A percentile compares a stretch with the other conserved stretches of the same genome.
Conservation (phyloP, 805 yeast genomes). For the Jamesozyma jinghongensis region DNA sequence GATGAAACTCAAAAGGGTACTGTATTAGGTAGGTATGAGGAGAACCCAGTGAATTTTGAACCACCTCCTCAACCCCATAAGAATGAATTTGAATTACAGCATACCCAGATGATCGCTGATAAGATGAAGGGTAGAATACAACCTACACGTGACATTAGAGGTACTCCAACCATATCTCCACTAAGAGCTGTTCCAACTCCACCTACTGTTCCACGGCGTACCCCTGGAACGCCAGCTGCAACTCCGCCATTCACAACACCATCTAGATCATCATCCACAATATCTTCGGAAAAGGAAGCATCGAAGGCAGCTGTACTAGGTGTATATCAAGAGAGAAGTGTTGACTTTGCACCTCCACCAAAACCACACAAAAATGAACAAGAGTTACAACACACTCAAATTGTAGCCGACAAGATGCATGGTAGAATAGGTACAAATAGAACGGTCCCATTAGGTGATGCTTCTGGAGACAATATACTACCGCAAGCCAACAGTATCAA, state of each 20-base stretch:
- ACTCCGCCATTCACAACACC: background rate
- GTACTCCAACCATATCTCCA: background rate
- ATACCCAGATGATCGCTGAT: background rate
- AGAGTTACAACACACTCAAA: background rate
- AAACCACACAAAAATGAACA: constrained; percentile 22
- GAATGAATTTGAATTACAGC: too few relatives aligned
- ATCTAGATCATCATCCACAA: background rate
- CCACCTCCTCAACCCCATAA: constrained; percentile 24
- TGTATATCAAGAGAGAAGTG: constrained; percentile 16
- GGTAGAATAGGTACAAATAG: too few relatives aligned
- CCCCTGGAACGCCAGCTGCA: background rate
- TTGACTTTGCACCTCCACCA: constrained; percentile 36
- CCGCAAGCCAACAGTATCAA: too few relatives aligned
- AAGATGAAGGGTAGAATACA: too few relatives aligned
- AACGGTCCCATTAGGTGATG: too few relatives aligned
- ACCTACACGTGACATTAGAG: background rate
- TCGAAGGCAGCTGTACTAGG: constrained; percentile 27
- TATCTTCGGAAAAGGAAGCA: background rate
- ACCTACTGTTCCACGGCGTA: background rate
- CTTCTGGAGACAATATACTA: too few relatives aligned
- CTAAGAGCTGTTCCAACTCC: constrained; percentile 1
- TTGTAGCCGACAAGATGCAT: too few relatives aligned
- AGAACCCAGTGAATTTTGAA: constrained; percentile 13
- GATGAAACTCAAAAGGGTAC: background rate
- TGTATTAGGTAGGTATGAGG: constrained; percentile 4